These are phyloP conservation scores for Backusella tuberculispora DNA, from an alignment of 192 early-diverging fungal species.

Conservation along the genomic window DNA sequence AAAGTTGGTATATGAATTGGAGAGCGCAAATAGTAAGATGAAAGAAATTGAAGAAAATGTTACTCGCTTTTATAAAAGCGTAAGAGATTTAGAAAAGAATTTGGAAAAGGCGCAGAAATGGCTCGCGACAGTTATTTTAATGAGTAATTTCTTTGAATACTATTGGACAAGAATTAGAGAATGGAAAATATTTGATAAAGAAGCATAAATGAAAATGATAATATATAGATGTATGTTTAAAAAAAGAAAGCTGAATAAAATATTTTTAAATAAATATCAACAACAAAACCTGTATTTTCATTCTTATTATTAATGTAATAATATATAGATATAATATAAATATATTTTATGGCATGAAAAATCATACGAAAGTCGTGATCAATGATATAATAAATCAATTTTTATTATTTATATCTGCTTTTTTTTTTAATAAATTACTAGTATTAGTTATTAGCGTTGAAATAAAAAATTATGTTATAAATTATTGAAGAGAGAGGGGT, in stretches of 20 bases:
- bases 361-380: too few relatives aligned
- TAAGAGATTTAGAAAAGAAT: not conserved
- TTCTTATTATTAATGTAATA: too few relatives aligned
- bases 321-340: too few relatives aligned
- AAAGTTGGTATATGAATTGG: not conserved
- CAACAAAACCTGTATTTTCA: too few relatives aligned
- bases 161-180: constrained; percentile 1
- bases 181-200: constrained; percentile 5
- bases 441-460: not conserved
- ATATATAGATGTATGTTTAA: too few relatives aligned
- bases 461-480: not conserved
- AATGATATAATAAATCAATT: not conserved
- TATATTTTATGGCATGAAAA: too few relatives aligned
- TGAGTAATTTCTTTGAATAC: not conserved
- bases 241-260: too few relatives aligned
- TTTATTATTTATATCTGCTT: not conserved
- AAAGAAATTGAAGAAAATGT: constrained; percentile 1
- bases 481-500: too few relatives aligned
- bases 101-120: constrained; percentile 1
- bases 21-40: not conserved
- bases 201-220: not conserved
- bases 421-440: not conserved
- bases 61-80: constrained; percentile 1
- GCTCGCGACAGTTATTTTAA: not conserved
- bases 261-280: not conserved